Evolutionary conservation across 345 rosid genomes (phyloP), one percentile per base, ranked within the genome.

Genomic region (Syzygium aqueum): DNA sequence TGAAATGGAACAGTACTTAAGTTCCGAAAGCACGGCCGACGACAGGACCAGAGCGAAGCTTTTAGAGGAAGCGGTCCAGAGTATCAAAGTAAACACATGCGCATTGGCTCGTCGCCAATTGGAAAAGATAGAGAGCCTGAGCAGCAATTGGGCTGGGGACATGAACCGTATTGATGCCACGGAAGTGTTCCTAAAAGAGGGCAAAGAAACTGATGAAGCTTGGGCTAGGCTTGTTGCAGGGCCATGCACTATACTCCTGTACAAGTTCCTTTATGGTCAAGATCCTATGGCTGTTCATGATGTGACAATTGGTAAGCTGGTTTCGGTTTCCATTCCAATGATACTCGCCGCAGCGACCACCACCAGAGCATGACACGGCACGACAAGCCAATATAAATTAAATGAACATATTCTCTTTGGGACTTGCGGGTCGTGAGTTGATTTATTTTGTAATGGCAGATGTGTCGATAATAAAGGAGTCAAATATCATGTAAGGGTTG

Each of bases 141-240:
- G 23, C 5, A 15, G 54, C 77, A 85, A 54, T 28, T 86, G 89
- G 83, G 89, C 61, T 7, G 84, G 93, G 90, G 84, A 85, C 10
- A 65, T 91, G 78, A 91, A 90, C n/a, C 84, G 90, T 17, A 53
- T 90, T 50, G 91, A 91, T 37, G 90, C 91, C 88, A 85, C 91
- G 0, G 85, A 87, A 51, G 89, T 84, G 54, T 89, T 89, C 84
- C 80, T 37, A 30, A 50, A 57, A 37, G 33, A 63, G 51, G 37
- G 25, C n/a, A 85, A 61, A 63, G 84, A 77, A 12, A 85, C 46
- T 10, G 61, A 77, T 21, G n/a, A 77, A 43, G 63, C 28, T 28
- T 86, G 84, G 82, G 84, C 43, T 5, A 15, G 80, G 87, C 56
- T 27, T 11, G 94, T 92, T 40, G 43, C 89, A 56, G 86, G 88